Conservation (phyloP, 768 basidiomycete genomes). For the Scleroderma citrinum region DNA sequence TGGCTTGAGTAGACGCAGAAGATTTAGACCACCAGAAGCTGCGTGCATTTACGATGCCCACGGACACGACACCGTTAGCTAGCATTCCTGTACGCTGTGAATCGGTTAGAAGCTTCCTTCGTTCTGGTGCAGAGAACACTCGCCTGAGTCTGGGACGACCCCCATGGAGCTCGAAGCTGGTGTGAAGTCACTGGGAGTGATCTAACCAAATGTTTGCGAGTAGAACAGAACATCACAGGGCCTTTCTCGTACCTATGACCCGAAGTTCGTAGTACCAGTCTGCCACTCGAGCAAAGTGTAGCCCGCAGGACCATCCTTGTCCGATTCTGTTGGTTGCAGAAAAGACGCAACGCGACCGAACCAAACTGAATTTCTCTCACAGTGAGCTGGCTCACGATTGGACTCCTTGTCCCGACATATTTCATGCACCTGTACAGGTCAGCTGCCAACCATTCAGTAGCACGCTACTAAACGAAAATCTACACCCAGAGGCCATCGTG, state of each 20-base stretch:
- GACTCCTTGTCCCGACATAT: conserved; percentile 4
- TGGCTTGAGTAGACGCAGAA: not conserved
- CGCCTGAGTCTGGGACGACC: conserved; percentile 19
- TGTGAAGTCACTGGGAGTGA: conserved; percentile 6
- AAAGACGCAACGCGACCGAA: conserved; percentile 12
- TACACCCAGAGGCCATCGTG: conserved; percentile 37
- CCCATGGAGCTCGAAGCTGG: conserved; percentile 8
- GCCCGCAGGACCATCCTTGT: conserved; percentile 16
- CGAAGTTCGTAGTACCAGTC: conserved; percentile 18
- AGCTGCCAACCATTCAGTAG: not conserved
- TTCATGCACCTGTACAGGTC: conserved; percentile 24
- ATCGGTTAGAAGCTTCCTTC: conserved; percentile 1
- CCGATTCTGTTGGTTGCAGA: not conserved
- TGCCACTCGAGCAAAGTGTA: conserved; percentile 15
- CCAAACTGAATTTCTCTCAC: conserved; percentile 8
- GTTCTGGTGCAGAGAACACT: conserved; percentile 2
- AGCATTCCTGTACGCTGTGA: conserved; percentile 6
- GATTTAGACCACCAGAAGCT: conserved; percentile 31
- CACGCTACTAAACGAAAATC: not conserved
- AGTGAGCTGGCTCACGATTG: conserved; percentile 15
- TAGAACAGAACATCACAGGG: not conserved
- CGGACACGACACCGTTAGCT: conserved; percentile 2
- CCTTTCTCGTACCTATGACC: conserved; percentile 15
- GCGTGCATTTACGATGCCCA: conserved; percentile 12
- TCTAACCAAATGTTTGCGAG: conserved; percentile 15